phyloP scores from a whole-genome alignment of 805 yeast genomes.

The Debaryomyces tyrocola region DNA sequence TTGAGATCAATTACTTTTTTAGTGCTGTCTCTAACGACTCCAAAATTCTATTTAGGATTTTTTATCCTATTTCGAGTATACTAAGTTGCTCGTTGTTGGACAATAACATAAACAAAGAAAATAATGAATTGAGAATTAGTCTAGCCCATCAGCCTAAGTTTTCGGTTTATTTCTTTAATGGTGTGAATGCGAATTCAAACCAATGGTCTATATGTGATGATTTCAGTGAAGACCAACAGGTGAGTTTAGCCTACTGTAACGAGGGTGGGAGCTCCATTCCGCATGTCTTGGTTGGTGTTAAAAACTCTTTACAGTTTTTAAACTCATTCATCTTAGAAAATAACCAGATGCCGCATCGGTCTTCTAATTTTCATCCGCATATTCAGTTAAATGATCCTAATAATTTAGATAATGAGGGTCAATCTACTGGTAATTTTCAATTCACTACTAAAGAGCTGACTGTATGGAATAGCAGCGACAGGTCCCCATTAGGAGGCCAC shows the following conservation, averaged over 20 bases:
- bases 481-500: constrained; percentile 18
- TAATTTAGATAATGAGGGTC: neutral
- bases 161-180: constrained; percentile 70
- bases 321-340: constrained; percentile 53
- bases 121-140: constrained; percentile 48
- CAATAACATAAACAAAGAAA: constrained; percentile 42
- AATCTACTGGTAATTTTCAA: constrained; percentile 4
- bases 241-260: constrained; percentile 59
- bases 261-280: constrained; percentile 60
- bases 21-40: constrained; percentile 68
- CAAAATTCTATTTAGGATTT: constrained; percentile 69
- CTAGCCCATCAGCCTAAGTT: constrained; percentile 68
- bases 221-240: constrained; percentile 82
- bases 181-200: constrained; percentile 51
- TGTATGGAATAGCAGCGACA: constrained; percentile 11
- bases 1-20: constrained; percentile 76
- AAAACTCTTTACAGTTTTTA: constrained; percentile 50
- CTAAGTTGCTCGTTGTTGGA: constrained; percentile 56
- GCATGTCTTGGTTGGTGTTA: constrained; percentile 64
- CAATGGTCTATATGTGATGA: constrained; percentile 85
- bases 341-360: constrained; percentile 13
- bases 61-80: constrained; percentile 65
- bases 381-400: constrained; percentile 8
- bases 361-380: constrained; percentile 7
- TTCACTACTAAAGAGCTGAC: constrained; percentile 7